Percentiles rank a stretch among this genome's conserved stretches.
Conservation (phyloP, 208 protist genomes). For the Wallacemonas collosoma region DNA sequence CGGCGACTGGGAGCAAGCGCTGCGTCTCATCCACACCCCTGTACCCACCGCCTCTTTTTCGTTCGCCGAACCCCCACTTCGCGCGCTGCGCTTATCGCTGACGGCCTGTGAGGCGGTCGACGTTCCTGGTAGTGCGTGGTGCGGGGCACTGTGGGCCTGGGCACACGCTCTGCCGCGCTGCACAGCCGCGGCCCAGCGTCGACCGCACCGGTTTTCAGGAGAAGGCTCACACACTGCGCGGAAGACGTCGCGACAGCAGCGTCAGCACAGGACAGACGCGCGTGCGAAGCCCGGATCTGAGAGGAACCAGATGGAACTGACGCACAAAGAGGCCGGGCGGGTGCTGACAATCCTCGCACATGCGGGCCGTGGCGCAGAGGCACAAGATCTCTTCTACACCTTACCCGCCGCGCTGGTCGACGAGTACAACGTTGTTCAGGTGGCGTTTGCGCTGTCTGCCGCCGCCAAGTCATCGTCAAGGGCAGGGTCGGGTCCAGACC, state of each 20-base stretch:
- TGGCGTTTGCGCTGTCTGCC: constrained; percentile 41
- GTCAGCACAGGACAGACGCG: not conserved
- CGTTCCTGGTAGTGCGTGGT: not conserved
- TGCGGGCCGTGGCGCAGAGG: constrained; percentile 51
- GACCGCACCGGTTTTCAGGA: not conserved
- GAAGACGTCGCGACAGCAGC: not conserved
- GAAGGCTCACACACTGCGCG: not conserved
- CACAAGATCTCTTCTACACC: constrained; percentile 44
- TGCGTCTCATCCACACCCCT: constrained; percentile 19
- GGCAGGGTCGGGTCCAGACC: not conserved
- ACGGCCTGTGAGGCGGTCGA: not conserved
- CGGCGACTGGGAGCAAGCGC: constrained; percentile 54
- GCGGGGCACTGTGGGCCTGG: constrained; percentile 1
- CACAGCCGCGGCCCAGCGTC: not conserved
- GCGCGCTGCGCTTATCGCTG: not conserved
- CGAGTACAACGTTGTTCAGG: constrained; percentile 59
- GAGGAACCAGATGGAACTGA: not conserved
- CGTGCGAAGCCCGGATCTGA: too few relatives aligned
- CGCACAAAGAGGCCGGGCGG: constrained; percentile 42
- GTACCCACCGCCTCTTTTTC: not conserved
- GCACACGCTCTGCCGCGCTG: not conserved
- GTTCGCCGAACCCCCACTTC: not conserved
- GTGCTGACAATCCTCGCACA: constrained; percentile 54
- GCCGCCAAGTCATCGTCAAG: constrained; percentile 3
- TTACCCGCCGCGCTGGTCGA: constrained; percentile 36